phyloP scores from a whole-genome alignment of 176 grass and related monocot species.

The Musa schizocarpa region DNA sequence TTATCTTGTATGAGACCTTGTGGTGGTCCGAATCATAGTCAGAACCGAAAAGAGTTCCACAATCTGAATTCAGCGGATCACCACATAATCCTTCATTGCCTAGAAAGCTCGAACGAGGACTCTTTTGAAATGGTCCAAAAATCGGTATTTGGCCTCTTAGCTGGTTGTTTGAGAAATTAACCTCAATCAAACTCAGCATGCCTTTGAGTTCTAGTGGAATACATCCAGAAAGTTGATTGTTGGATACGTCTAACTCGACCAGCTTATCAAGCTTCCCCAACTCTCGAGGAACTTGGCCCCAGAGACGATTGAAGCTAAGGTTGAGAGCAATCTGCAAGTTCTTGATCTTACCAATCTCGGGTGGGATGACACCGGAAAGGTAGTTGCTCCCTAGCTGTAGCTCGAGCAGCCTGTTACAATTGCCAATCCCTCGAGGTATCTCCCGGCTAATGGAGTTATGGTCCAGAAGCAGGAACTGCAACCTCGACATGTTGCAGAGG shows the following conservation, averaged over 20 bases:
- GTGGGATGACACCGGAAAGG: conserved; percentile 56
- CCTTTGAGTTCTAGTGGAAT: conserved; percentile 77
- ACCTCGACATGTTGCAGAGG: conserved; percentile 55
- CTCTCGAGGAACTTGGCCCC: conserved; percentile 52
- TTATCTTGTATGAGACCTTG: conserved; percentile 80
- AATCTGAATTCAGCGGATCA: conserved; percentile 52
- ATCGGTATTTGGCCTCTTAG: conserved; percentile 53
- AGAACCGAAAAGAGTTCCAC: conserved; percentile 41
- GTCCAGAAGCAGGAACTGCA: conserved; percentile 81
- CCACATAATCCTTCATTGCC: conserved; percentile 76
- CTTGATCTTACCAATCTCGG: conserved; percentile 79
- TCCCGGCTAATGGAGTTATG: conserved; percentile 58
- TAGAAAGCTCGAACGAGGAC: conserved; percentile 54
- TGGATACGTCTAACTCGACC: conserved; percentile 67
- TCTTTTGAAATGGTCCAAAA: conserved; percentile 91
- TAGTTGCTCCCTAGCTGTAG: conserved; percentile 71
- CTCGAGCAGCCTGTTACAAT: conserved; percentile 54
- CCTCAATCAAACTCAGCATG: conserved; percentile 93
- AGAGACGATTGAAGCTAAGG: conserved; percentile 77
- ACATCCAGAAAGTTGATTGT: conserved; percentile 71
- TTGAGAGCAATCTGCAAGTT: conserved; percentile 92
- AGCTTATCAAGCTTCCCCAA: conserved; percentile 84
- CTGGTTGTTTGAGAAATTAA: conserved; percentile 85
- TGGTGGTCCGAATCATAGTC: conserved; percentile 50
- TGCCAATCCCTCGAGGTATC: conserved; percentile 47